Conservation (phyloP, 176 grass and related monocot genomes). For the Microstegium vimineum region DNA sequence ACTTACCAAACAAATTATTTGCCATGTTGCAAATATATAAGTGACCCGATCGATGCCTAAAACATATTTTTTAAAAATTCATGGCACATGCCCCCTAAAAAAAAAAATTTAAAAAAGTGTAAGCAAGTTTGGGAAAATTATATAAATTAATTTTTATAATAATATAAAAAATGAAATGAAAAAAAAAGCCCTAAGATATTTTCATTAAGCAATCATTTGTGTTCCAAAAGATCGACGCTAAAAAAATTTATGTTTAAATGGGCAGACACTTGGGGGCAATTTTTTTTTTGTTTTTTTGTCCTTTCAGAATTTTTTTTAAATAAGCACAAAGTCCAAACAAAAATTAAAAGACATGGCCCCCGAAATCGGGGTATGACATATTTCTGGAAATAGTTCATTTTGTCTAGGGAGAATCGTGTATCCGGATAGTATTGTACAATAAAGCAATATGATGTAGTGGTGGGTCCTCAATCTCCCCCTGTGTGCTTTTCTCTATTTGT, state of each 20-base stretch:
- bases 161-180: too few species aligned
- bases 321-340: background rate
- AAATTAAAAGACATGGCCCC: background rate
- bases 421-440: background rate
- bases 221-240: background rate
- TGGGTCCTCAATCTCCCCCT: too few species aligned
- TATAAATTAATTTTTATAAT: too few species aligned
- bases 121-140: background rate
- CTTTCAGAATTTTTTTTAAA: background rate
- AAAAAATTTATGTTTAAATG: background rate
- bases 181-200: background rate
- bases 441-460: too few species aligned
- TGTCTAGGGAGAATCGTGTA: background rate
- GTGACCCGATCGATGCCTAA: too few species aligned
- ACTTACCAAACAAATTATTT: background rate
- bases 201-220: background rate
- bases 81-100: background rate
- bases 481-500: too few species aligned
- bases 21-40: background rate
- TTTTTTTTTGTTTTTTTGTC: background rate
- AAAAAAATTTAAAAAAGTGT: background rate
- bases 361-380: background rate
- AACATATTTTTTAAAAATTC: background rate
- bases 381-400: background rate
- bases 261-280: background rate